Base-by-base conservation (phyloP, 305 asterid species). In the Fraxinus nigra region DNA sequence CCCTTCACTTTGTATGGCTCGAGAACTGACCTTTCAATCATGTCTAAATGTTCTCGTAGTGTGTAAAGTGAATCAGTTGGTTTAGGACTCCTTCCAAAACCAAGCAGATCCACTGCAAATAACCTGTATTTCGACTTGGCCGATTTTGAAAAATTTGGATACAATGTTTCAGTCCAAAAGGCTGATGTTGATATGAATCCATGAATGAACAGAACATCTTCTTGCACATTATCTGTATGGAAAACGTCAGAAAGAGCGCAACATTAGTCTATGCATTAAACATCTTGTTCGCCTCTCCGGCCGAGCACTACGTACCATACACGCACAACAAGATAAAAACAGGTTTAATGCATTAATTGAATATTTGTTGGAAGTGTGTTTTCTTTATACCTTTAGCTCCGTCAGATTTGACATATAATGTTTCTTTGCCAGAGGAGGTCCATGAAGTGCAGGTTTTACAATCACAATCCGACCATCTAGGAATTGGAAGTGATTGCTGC, bases 391-490 rank as follows among this genome's bases (percentile, higher is more conserved):
- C 97, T 85, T 72, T 84, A 18, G 97, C 93, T 70, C 97, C 99
- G 16, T 83, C 92, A 37, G 86, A 89, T 85, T 89, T 90, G 81
- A 96, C 99, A 76, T 82, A 94, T 3, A 96, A 92, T 5, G 90
- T 75, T n/a, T 93, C 93, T 48, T 89, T 91, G 86, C 87, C 80
- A 74, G 92, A 85, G 5, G 93, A 76, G n/a, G 90, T 79, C 98
- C 98, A 91, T 0, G 94, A 90, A n/a, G 89, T 89, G 86, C 99
- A 96, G 7, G 97, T 94, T 13, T 73, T 76, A 84, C 99, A 96
- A 78, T 89, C 97, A 59, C 99, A 96, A 76, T 96, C 99, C 8
- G 99, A 96, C 99, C 99, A 96, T 83, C 99, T 86, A 0, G 97
- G 95, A 35, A 79, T 67, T 0, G 89, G 91, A 28, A 83, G 87